Conservation (phyloP, 768 basidiomycete genomes). For the Dioszegia hungarica region DNA sequence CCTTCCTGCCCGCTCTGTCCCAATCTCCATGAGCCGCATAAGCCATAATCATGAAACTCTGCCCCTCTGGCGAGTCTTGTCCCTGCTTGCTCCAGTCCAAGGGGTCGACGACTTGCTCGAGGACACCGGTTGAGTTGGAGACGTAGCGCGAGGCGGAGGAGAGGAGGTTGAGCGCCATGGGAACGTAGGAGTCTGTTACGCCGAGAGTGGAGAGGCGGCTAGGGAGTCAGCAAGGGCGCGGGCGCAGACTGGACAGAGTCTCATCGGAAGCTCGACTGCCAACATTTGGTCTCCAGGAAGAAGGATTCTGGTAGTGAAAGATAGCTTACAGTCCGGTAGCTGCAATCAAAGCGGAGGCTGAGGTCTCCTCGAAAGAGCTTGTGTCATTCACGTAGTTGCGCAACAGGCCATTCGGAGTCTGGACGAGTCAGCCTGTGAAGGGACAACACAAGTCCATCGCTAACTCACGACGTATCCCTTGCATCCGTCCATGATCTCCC, state of each 20-base stretch:
- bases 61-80: slow-evolving; percentile 44
- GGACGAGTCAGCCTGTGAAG: background rate
- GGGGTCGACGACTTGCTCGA: slow-evolving; percentile 51
- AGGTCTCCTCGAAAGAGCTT: slow-evolving; percentile 49
- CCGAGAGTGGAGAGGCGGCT: slow-evolving; percentile 49
- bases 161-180: slow-evolving; percentile 45
- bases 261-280: too few species aligned
- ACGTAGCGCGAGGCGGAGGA: slow-evolving; percentile 45
- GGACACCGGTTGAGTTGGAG: slow-evolving; percentile 47
- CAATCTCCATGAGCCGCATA: slow-evolving; percentile 44
- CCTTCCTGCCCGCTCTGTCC: slow-evolving; percentile 20
- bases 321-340: slow-evolving; percentile 34
- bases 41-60: slow-evolving; percentile 44
- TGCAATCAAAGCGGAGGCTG: slow-evolving; percentile 47
- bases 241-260: too few species aligned
- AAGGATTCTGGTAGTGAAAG: slow-evolving; percentile 18
- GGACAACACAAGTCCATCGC: background rate
- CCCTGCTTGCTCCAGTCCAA: slow-evolving; percentile 45
- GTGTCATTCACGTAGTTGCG: slow-evolving; percentile 50
- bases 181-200: slow-evolving; percentile 44
- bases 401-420: slow-evolving; percentile 48
- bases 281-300: too few species aligned
- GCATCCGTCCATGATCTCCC: slow-evolving; percentile 48
- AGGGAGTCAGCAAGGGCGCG: slow-evolving; percentile 21
- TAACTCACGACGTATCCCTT: slow-evolving; percentile 41